A percentile compares a stretch with the other conserved stretches of the same genome.
These are phyloP conservation scores for Phytomonas sp. DNA, from an alignment of 208 protist genomes.

Conservation along the genomic window DNA sequence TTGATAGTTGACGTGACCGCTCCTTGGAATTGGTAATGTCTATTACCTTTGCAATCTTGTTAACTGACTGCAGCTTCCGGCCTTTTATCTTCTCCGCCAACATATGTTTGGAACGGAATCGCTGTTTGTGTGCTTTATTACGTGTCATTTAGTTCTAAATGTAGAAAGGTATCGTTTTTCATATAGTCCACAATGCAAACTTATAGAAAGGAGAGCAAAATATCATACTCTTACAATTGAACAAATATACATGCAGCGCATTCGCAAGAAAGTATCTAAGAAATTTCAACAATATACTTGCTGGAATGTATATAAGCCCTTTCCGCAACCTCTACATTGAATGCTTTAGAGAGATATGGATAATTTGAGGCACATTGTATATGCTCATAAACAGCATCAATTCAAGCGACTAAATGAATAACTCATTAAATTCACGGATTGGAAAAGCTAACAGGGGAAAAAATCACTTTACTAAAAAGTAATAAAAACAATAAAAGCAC, in stretches of 20 bases:
- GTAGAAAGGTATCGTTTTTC: neutral
- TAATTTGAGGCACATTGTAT: neutral
- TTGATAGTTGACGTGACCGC: conserved; percentile 31
- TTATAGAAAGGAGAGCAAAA: conserved; percentile 7
- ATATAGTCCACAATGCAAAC: neutral
- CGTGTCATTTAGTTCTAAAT: conserved; percentile 35
- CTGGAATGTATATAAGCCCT: neutral
- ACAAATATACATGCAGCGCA: neutral
- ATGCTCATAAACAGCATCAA: neutral
- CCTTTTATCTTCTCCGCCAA: conserved; percentile 57
- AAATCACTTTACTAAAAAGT: neutral
- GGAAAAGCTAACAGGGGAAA: neutral
- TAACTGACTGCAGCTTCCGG: conserved; percentile 31
- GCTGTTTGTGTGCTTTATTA: conserved; percentile 62
- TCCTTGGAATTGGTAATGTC: conserved; percentile 40
- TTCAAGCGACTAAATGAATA: neutral
- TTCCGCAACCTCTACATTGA: neutral
- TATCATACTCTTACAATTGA: neutral
- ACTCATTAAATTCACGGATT: neutral
- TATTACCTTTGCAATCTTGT: conserved; percentile 32
- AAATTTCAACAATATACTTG: neutral
- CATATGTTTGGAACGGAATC: conserved; percentile 40
- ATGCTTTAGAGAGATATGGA: neutral
- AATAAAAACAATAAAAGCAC: neutral
- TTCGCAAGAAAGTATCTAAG: neutral